Conservation (phyloP, 1,284 basidiomycete genomes). For the Pisolithus thermaeus region DNA sequence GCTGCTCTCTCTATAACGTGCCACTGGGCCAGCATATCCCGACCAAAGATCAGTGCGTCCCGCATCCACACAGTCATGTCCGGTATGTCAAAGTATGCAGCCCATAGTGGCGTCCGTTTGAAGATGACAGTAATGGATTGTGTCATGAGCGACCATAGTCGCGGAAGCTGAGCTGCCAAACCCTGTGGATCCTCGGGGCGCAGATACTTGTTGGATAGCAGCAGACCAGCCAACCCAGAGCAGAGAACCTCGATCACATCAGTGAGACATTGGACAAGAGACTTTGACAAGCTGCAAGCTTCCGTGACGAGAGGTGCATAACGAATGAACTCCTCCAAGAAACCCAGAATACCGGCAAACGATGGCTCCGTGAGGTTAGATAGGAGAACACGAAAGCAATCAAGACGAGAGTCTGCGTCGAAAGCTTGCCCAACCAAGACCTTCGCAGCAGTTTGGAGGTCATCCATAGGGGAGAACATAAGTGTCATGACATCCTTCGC, state of each 20-base stretch:
- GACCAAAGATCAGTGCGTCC: conserved; percentile 88
- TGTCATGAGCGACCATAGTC: conserved; percentile 82
- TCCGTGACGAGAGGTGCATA: conserved; percentile 69
- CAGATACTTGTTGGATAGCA: conserved; percentile 55
- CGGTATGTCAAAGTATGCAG: conserved; percentile 69
- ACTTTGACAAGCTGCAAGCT: conserved; percentile 79
- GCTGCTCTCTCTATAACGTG: conserved; percentile 72
- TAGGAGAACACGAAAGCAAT: conserved; percentile 78
- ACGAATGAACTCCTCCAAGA: conserved; percentile 60
- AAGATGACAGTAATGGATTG: conserved; percentile 79
- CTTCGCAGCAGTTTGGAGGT: conserved; percentile 69
- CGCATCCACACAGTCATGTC: conserved; percentile 96
- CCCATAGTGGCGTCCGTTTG: conserved; percentile 77
- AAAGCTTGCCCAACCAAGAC: conserved; percentile 75
- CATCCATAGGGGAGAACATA: conserved; percentile 76
- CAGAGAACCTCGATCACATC: conserved; percentile 88
- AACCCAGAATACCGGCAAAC: conserved; percentile 63
- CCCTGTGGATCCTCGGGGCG: conserved; percentile 39
- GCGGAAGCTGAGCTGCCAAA: conserved; percentile 51
- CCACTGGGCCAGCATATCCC: conserved; percentile 78
- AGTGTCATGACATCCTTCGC: conserved; percentile 58
- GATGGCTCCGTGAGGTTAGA: conserved; percentile 57
- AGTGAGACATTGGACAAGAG: conserved; percentile 85
- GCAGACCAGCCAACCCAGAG: conserved; percentile 60
- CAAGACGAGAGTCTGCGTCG: conserved; percentile 79